Evolutionary conservation across 306 rosid genomes (phyloP), one percentile per base, ranked within the genome.

Genomic region (Castanea sativa): DNA sequence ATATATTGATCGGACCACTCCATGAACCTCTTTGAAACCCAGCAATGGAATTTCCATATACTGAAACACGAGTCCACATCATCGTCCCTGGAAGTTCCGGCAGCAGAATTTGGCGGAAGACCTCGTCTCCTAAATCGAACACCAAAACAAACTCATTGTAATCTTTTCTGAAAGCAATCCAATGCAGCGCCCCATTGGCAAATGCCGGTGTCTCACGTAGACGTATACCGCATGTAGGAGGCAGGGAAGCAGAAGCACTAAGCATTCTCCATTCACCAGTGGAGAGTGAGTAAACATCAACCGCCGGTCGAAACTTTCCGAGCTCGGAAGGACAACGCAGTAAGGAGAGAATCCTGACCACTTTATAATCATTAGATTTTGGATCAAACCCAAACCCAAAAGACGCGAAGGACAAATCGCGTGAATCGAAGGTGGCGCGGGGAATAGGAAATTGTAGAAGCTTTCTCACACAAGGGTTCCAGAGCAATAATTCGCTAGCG

Each of bases 381-480:
- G 81, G 32, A 79, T 83, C 87, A 27, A 83, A 83, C 15, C 72
- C 83, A 23, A 83, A 75, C 20, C 57, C 83, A 15, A 79, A 29
- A n/a, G 4, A 35, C 1, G 27, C 27, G 2, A n/a, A 25, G 27
- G 27, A 25, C 27, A 25, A 25, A 25, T 25, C 27, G 1, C 27
- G 27, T 25, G 27, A 25, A 25, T 25, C 27, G 27, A 25, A 35
- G 8, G 70, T 27, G 0, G 6, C 71, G 1, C 1, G 41, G 57
- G 78, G 86, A 27, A 23, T 10, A 0, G 86, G 83, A 35, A 83
- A 80, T 2, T 25, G 41, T 20, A 79, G 57, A 33, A 12, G 74
- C 33, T 76, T 70, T 6, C 83, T 73, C 25, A 83, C 18, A 55
- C 20, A 60, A 3, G 86, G 86, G 81, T 79, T 83, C 63, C 78